Conservation (phyloP, 306 rosid species). For the Sindora glabra region DNA sequence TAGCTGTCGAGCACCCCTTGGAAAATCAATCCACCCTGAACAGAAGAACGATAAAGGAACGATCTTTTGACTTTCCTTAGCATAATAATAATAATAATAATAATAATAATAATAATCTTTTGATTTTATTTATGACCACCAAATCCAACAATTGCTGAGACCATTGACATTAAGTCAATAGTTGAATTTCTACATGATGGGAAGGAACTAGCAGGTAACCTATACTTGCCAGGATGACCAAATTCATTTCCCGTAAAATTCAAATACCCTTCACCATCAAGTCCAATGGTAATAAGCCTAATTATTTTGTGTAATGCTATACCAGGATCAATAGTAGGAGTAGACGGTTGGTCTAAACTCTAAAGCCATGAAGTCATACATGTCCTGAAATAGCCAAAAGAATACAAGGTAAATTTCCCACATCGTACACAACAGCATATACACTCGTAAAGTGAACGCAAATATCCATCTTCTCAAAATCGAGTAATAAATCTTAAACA, state of each 20-base stretch:
- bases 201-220: neutral
- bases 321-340: conserved; percentile 86
- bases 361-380: conserved; percentile 93
- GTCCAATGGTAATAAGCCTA: conserved; percentile 90
- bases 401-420: conserved; percentile 4
- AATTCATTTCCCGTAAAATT: conserved; percentile 99
- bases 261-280: conserved; percentile 96
- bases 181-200: conserved; percentile 12
- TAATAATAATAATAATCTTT: no score
- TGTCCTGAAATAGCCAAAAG: conserved; percentile 59
- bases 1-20: conserved; percentile 74
- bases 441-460: neutral
- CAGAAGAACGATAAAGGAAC: conserved; percentile 11
- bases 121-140: no score
- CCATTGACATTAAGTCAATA: neutral
- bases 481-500: no score
- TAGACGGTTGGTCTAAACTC: conserved; percentile 77
- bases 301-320: conserved; percentile 97
- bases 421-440: neutral
- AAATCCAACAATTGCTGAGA: conserved; percentile 12
- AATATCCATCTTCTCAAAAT: neutral
- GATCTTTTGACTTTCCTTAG: no score
- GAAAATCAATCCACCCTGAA: conserved; percentile 99
- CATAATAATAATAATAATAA: conserved; percentile 8
- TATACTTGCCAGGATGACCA: conserved; percentile 88